Percentiles rank a stretch among this genome's conserved stretches.
These are phyloP conservation scores for Przewalskia tangutica DNA, from an alignment of 257 asterid species.

Conservation along the genomic window DNA sequence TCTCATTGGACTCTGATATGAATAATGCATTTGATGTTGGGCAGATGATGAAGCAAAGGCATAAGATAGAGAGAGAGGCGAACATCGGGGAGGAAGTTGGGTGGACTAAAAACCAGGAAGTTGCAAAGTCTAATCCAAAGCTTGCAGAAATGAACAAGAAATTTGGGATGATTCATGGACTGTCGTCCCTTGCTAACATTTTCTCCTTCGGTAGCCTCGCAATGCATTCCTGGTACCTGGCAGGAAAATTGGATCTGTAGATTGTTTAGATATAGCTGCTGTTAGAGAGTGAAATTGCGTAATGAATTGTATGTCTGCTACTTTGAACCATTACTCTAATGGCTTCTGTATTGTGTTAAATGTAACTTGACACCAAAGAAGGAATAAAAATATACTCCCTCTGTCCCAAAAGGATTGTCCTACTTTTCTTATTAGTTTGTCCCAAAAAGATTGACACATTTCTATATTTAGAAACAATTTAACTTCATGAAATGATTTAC, in stretches of 20 bases:
- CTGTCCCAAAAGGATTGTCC: no score
- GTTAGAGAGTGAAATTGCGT: not conserved
- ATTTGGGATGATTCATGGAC: conserved; percentile 94
- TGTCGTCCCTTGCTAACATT: conserved; percentile 92
- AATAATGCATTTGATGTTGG: conserved; percentile 2
- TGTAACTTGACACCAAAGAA: not conserved
- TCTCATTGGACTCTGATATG: not conserved
- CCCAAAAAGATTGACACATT: no score
- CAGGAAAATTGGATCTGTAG: conserved; percentile 66
- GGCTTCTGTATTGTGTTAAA: not conserved
- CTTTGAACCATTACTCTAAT: not conserved
- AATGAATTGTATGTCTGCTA: conserved; percentile 1
- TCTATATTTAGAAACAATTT: no score
- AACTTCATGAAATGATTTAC: no score
- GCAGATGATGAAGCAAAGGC: conserved; percentile 98
- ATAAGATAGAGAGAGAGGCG: conserved; percentile 82
- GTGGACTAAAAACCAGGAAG: conserved; percentile 84
- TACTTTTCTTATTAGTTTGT: no score
- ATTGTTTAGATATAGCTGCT: not conserved
- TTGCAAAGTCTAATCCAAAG: conserved; percentile 80
- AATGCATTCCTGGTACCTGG: conserved; percentile 90
- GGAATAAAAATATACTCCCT: not conserved
- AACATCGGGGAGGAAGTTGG: conserved; percentile 92
- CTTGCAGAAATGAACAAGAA: conserved; percentile 96
- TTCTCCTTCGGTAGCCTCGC: conserved; percentile 86